Evolutionary conservation across 768 basidiomycete species (phyloP).

Genomic region (Mycena rosella): DNA sequence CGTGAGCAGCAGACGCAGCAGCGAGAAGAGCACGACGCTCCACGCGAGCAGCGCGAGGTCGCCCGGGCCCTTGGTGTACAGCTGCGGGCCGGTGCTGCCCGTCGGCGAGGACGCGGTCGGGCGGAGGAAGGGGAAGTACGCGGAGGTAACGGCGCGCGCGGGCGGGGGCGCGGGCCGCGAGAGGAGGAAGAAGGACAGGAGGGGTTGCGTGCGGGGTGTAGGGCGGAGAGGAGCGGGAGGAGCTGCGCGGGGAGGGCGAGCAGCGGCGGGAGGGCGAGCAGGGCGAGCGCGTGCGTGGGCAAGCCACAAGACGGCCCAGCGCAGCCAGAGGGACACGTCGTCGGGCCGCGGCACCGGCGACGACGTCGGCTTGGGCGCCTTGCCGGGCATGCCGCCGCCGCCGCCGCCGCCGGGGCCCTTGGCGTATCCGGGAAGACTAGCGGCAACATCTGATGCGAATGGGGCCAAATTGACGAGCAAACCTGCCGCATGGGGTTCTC

Average conservation of each 20-base stretch:
- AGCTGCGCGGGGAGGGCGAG: background rate
- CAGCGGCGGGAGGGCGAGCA: too few species aligned
- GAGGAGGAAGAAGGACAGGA: conserved; percentile 17
- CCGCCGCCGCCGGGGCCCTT: too few species aligned
- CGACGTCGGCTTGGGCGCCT: background rate
- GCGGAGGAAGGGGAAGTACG: background rate
- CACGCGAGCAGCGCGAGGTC: conserved; percentile 6
- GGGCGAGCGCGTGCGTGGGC: background rate
- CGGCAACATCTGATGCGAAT: conserved; percentile 59
- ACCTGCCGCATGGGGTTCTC: conserved; percentile 10
- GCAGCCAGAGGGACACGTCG: background rate
- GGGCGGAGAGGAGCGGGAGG: background rate
- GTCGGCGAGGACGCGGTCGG: too few species aligned
- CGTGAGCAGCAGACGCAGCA: conserved; percentile 1
- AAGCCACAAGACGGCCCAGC: conserved; percentile 9
- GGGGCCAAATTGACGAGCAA: background rate
- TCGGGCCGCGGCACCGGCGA: background rate
- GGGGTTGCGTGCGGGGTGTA: background rate
- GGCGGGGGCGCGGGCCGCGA: background rate
- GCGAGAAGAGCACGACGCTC: background rate
- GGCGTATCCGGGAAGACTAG: conserved; percentile 62
- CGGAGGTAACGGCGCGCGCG: background rate
- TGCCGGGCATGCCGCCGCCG: too few species aligned
- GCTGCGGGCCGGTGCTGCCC: too few species aligned
- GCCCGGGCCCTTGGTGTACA: background rate